Percentiles rank a stretch among this genome's conserved stretches.
Evolutionary conservation across 768 basidiomycete species (phyloP).

Genomic region (Chalciporus pseudorubinellus): DNA sequence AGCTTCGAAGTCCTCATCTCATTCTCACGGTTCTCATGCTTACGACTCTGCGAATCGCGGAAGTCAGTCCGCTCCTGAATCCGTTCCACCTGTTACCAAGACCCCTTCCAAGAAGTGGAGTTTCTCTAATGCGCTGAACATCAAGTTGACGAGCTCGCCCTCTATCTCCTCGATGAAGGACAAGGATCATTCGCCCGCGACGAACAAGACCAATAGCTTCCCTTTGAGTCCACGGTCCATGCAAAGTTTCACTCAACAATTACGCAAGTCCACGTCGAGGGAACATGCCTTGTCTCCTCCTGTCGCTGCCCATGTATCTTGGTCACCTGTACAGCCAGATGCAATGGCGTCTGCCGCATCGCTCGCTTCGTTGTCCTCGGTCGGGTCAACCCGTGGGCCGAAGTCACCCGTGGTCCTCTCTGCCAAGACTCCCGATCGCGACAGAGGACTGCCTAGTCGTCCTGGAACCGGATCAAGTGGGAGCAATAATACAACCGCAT

Average conservation of each 20-base stretch:
- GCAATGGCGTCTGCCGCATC: conserved; percentile 81
- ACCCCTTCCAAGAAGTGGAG: conserved; percentile 97
- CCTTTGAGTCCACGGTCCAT: conserved; percentile 67
- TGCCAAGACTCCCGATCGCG: conserved; percentile 62
- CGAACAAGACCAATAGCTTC: conserved; percentile 49
- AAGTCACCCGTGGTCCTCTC: conserved; percentile 43
- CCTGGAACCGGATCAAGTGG: conserved; percentile 76
- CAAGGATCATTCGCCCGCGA: conserved; percentile 34
- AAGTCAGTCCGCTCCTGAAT: conserved; percentile 41
- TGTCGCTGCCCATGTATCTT: conserved; percentile 44
- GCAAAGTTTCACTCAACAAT: conserved; percentile 58
- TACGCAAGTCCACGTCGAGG: conserved; percentile 68
- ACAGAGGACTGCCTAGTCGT: conserved; percentile 51
- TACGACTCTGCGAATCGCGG: conserved; percentile 39
- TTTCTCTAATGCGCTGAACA: conserved; percentile 80
- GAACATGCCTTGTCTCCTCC: conserved; percentile 53
- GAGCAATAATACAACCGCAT: conserved; percentile 61
- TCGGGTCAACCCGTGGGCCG: conserved; percentile 59
- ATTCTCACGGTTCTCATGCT: conserved; percentile 34
- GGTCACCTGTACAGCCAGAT: conserved; percentile 70
- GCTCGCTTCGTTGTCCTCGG: conserved; percentile 68
- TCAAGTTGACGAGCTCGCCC: conserved; percentile 67
- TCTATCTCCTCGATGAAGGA: conserved; percentile 54
- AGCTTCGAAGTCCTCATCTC: conserved; percentile 20
- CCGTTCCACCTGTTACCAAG: conserved; percentile 51